Conservation (phyloP, 176 grass and related monocot species). For the Ananas comosus region DNA sequence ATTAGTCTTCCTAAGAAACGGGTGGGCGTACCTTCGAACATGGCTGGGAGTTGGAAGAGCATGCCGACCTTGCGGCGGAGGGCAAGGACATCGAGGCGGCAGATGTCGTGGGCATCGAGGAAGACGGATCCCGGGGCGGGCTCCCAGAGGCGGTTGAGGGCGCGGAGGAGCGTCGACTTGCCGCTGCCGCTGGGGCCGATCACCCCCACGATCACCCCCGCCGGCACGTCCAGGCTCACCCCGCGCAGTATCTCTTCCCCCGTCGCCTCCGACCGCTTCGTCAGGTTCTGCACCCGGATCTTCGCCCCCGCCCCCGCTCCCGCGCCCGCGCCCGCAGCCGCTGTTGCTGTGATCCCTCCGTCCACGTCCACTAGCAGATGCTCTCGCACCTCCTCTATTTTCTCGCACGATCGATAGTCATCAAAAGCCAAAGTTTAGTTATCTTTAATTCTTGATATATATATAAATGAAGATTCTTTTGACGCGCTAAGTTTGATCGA, state of each 20-base stretch:
- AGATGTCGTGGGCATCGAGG: constrained; percentile 76
- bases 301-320: constrained; percentile 20
- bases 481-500: too few species aligned
- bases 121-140: constrained; percentile 48
- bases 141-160: constrained; percentile 93
- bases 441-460: too few species aligned
- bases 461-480: too few species aligned
- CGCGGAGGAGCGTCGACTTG: constrained; percentile 89
- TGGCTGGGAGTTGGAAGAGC: constrained; percentile 93
- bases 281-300: constrained; percentile 50
- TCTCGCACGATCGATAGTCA: too few species aligned
- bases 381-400: constrained; percentile 43
- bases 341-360: background rate
- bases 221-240: constrained; percentile 64
- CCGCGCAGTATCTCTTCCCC: constrained; percentile 55
- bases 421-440: too few species aligned
- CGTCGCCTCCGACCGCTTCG: constrained; percentile 38
- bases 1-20: background rate
- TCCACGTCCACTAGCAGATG: constrained; percentile 63
- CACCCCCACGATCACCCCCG: constrained; percentile 55
- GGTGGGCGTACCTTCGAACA: constrained; percentile 64
- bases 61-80: constrained; percentile 89
- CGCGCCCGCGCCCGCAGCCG: background rate
- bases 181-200: constrained; percentile 99
- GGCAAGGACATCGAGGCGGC: constrained; percentile 58